Evolutionary conservation across 352 stramenopile species (phyloP), one percentile per base, ranked within the genome.

Genomic region (Phytopythium litorale): DNA sequence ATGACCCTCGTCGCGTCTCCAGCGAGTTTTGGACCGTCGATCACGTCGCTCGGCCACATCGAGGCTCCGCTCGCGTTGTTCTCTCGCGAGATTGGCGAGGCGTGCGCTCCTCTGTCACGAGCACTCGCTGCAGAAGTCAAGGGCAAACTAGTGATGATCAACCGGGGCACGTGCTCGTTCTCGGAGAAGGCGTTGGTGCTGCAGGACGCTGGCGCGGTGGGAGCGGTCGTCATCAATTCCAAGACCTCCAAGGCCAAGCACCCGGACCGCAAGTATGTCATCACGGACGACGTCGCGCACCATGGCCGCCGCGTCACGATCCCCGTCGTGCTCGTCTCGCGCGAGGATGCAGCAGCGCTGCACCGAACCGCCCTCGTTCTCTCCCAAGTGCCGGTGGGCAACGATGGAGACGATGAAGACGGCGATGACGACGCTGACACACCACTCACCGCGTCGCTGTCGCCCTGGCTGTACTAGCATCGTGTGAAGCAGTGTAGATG

Each of bases 81-180:
- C 32, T 63, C 59, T 16, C 49, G 75, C 6, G 68, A 71, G 1
- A 65, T 89, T 16, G 69, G 77, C 0, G 68, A 88, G 8, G 84
- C 79, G 0, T 96, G 84, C 40, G 48, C 56, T 0, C 68, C 72
- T 7, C 68, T 86, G 13, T 68, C 68, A 0, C 38, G 50, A 2
- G 18, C 56, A 0, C 32, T 80, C 3, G 50, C 50, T 0, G 12
- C 46, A 2, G 50, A 61, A 8, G 67, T 95, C 13, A 53, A 62
- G 42, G 87, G 85, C 0, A 79, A 76, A 23, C 73, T 96, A 11
- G 79, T 95, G 2, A 72, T 96, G 52, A 84, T 90, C 16, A 63
- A 71, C 33, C 72, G 88, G 11, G 88, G 88, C 15, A 72, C 72
- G 19, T 96, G 88, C 55, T 77, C 87, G 23, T 96, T 96, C 58